Conservation (phyloP, 257 asterid species). For the Plantago ovata region DNA sequence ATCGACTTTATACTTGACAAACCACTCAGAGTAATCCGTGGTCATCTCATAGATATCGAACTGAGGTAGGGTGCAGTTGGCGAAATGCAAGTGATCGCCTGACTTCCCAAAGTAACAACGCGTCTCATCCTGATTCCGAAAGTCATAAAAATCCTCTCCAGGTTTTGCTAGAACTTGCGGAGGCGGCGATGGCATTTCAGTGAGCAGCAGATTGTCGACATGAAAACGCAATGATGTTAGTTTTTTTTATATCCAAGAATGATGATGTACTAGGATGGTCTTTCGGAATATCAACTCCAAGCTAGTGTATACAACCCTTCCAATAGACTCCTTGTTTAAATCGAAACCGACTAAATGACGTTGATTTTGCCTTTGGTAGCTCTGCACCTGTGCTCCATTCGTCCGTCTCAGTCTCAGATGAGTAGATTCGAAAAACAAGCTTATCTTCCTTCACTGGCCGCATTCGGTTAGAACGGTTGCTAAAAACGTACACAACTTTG, state of each 20-base stretch:
- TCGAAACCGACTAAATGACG: not conserved
- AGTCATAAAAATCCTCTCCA: too few species aligned
- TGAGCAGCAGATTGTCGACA: not conserved
- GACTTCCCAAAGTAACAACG: conserved; percentile 27
- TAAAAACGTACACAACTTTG: conserved; percentile 15
- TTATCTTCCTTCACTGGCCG: not conserved
- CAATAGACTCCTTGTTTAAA: conserved; percentile 5
- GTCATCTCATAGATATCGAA: conserved; percentile 23
- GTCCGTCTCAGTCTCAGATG: conserved; percentile 25
- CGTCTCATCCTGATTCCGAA: too few species aligned
- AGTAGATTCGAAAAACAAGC: conserved; percentile 14
- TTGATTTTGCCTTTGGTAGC: too few species aligned
- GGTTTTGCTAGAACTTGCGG: not conserved
- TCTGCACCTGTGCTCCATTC: conserved; percentile 22
- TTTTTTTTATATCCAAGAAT: too few species aligned
- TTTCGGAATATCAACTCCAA: too few species aligned
- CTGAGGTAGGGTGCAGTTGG: not conserved
- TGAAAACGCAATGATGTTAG: not conserved
- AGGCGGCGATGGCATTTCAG: conserved; percentile 8
- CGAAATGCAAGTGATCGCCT: conserved; percentile 20
- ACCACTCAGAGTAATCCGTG: conserved; percentile 28
- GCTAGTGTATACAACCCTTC: conserved; percentile 17
- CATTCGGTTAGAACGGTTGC: too few species aligned
- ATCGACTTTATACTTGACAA: conserved; percentile 22
- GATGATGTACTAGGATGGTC: not conserved